Percentiles rank a stretch among this genome's conserved stretches.
These are phyloP conservation scores for Aegilops tauschii DNA, from an alignment of 176 grass and related monocot genomes.

Conservation along the genomic window DNA sequence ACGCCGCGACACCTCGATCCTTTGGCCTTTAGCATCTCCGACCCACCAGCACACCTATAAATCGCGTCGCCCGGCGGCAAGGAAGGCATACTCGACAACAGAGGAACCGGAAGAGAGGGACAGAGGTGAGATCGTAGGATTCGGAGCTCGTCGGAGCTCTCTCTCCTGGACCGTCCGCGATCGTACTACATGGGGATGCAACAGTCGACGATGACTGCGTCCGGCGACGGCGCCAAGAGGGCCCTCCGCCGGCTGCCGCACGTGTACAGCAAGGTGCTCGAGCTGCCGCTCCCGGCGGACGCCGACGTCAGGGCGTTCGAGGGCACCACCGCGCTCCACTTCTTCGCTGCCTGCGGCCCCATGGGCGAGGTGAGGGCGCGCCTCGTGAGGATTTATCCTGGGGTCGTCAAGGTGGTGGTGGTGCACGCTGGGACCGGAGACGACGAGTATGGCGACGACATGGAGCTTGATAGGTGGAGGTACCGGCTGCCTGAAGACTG, in stretches of 20 bases:
- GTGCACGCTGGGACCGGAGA: conserved; percentile 28
- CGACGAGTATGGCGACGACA: not conserved
- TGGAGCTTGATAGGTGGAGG: conserved; percentile 73
- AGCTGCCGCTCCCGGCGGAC: conserved; percentile 78
- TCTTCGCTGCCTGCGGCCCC: conserved; percentile 31
- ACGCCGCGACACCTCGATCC: conserved; percentile 18
- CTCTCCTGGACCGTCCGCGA: conserved; percentile 7
- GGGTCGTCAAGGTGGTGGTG: conserved; percentile 73
- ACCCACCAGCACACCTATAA: conserved; percentile 25
- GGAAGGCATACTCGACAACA: not conserved
- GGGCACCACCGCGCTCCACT: conserved; percentile 55
- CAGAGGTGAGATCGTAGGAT: not conserved
- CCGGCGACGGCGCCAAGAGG: conserved; percentile 22
- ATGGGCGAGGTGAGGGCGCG: conserved; percentile 32
- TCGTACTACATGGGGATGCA: conserved; percentile 44
- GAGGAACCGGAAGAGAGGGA: not conserved
- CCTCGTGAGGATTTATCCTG: conserved; percentile 57
- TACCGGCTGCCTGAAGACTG: conserved; percentile 57
- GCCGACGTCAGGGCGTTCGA: conserved; percentile 58
- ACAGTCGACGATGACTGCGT: not conserved
- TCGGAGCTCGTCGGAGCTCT: not conserved
- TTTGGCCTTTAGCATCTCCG: not conserved
- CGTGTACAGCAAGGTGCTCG: conserved; percentile 85
- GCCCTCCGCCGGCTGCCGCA: conserved; percentile 77
- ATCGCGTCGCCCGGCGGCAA: not conserved